A percentile compares a stretch with the other conserved stretches of the same genome.
Evolutionary conservation across 2,329 filamentous ascomycete species (phyloP).

Genomic region (Gaeumannomyces sp.): DNA sequence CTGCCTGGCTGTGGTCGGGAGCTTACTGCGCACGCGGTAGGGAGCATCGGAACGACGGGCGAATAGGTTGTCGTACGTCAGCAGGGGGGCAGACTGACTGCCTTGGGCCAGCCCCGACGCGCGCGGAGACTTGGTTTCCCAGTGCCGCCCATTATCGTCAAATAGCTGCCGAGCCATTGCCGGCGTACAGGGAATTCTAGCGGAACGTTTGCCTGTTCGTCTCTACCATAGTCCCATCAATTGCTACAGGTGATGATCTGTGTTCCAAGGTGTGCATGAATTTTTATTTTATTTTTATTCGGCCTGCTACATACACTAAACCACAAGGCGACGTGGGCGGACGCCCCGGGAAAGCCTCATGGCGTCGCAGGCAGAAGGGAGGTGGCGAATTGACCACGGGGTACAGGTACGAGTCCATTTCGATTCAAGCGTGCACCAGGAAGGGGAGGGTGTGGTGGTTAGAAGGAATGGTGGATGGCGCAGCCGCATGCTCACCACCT

Average conservation of each 20-base stretch:
- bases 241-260: background rate
- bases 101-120: background rate
- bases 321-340: background rate
- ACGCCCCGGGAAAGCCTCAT: background rate
- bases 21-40: background rate
- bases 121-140: background rate
- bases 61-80: background rate
- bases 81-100: background rate
- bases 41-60: background rate
- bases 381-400: background rate
- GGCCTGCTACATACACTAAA: too few relatives aligned
- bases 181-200: too few relatives aligned
- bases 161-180: too few relatives aligned
- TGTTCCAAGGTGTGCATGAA: background rate
- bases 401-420: background rate
- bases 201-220: too few relatives aligned
- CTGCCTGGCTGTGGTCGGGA: background rate
- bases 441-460: background rate
- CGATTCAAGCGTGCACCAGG: background rate
- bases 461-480: background rate
- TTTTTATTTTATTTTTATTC: background rate
- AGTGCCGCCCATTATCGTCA: background rate
- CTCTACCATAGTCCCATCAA: background rate
- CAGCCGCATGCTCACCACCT: constrained; percentile 1
- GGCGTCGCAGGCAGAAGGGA: background rate